Evolutionary conservation across 768 basidiomycete genomes (phyloP), one percentile per base, ranked within the genome.

Genomic region (Tricholoma hemisulphureum): DNA sequence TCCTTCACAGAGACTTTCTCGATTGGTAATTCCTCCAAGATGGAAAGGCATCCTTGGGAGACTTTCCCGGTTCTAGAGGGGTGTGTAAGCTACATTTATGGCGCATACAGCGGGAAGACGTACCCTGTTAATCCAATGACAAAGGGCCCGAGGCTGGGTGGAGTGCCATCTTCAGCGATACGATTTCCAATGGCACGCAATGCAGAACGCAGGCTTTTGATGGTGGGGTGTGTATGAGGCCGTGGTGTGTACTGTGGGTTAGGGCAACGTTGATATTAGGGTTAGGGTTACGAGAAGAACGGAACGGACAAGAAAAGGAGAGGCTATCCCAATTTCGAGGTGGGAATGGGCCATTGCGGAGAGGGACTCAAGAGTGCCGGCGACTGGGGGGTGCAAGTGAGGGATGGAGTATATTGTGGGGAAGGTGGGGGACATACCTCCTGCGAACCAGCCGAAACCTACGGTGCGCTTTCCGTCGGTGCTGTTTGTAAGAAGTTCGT

Each of bases 391-490:
- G 11, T 7, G 35, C 11, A 14, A 26, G 28, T 28, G 26, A 28
- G 23, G 2, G 14, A 28, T 26, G 14, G 21, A 7, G n/a, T 29
- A 7, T 7, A 61, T 24, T n/a, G 8, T 35, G 45, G n/a, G 14
- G 24, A 58, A 54, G 53, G 14, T 53, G n/a, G 21, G n/a, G 56
- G 53, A n/a, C 83, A 51, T 58, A 92, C 91, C 89, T 71, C 95
- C 95, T 0, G 95, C 95, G 63, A 88, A 93, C 86, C 87, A 94
- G 1, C 94, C 95, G 74, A 97, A 96, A 0, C 88, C 93, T 16
- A 95, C 91, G 0, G 88, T 89, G 20, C 95, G 77, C 69, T 89
- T 89, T 3, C 87, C 89, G 23, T 76, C 62, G 0, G 52, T 61
- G 2, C 69, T 69, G 34, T 79, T 81, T 2, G 84, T 88, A 23